Conservation (phyloP, 73 alveolate species). For the Paramecium bursaria region DNA sequence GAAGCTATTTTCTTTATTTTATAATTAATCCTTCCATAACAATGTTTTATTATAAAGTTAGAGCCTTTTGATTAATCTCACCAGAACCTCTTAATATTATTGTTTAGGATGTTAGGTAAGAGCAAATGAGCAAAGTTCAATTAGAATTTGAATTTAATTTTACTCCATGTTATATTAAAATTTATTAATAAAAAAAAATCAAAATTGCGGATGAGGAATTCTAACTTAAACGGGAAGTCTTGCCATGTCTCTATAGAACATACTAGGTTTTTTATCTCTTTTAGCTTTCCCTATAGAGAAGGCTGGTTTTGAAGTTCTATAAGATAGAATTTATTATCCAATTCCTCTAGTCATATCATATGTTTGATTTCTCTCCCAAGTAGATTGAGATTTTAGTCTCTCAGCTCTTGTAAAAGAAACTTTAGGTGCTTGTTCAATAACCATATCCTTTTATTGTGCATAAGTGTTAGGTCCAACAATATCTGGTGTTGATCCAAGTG, state of each 20-base stretch:
- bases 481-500: slow-evolving; percentile 12
- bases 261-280: slow-evolving; percentile 18
- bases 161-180: too few relatives aligned
- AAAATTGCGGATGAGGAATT: slow-evolving; percentile 13
- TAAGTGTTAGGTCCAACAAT: slow-evolving; percentile 43
- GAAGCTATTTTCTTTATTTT: too few relatives aligned
- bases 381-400: neutral
- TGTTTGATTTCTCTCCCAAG: slow-evolving; percentile 9
- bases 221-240: neutral
- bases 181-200: too few relatives aligned
- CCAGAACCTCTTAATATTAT: too few relatives aligned
- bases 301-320: slow-evolving; percentile 2
- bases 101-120: too few relatives aligned
- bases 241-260: slow-evolving; percentile 26
- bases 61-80: too few relatives aligned
- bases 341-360: slow-evolving; percentile 15
- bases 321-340: neutral
- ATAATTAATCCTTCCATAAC: too few relatives aligned
- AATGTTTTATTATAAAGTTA: too few relatives aligned
- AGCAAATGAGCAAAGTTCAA: too few relatives aligned
- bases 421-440: neutral
- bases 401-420: slow-evolving; percentile 35
- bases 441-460: neutral
- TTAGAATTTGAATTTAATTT: too few relatives aligned
- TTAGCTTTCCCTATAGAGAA: slow-evolving; percentile 21